phyloP scores from a whole-genome alignment of 2,329 filamentous ascomycete genomes.

The Colletotrichum sp. region DNA sequence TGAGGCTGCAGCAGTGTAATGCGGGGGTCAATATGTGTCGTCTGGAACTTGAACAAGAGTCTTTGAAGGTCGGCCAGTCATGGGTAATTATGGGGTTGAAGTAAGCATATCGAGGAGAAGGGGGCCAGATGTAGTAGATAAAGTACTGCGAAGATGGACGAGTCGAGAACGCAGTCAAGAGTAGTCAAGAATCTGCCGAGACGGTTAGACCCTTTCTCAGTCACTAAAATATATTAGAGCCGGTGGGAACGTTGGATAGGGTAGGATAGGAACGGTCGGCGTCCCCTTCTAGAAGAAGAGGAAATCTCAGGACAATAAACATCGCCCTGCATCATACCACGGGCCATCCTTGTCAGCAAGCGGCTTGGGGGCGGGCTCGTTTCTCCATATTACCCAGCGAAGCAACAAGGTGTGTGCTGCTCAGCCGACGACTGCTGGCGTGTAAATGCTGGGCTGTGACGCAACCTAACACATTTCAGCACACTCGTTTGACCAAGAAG shows the following conservation, averaged over 20 bases:
- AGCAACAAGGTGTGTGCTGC: neutral
- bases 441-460: slow-evolving; percentile 5
- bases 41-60: neutral
- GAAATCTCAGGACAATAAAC: neutral
- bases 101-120: neutral
- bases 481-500: neutral
- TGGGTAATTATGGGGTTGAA: neutral
- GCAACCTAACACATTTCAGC: neutral
- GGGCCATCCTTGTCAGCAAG: neutral
- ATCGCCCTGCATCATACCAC: neutral
- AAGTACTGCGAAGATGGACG: neutral
- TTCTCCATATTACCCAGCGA: neutral
- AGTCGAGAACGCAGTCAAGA: neutral
- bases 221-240: neutral
- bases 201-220: neutral
- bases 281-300: neutral
- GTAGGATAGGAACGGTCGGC: neutral
- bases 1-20: neutral
- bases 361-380: neutral
- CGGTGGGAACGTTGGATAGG: neutral
- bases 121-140: neutral
- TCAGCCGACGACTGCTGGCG: neutral
- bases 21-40: neutral
- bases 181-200: neutral
- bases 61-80: neutral